These are phyloP conservation scores for Excoecaria agallocha DNA, from an alignment of 345 rosid species.

Conservation along the genomic window DNA sequence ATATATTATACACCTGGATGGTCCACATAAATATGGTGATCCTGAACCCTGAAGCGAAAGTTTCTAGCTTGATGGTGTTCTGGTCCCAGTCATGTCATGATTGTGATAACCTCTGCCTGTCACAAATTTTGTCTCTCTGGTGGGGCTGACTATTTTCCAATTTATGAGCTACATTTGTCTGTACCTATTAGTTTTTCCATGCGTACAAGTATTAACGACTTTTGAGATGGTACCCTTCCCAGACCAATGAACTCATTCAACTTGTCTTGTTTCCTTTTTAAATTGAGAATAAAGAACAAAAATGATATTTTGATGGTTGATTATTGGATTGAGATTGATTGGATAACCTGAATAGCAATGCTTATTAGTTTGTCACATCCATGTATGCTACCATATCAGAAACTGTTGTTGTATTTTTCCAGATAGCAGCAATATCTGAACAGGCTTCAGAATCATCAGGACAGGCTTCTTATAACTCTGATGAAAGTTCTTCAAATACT, in stretches of 20 bases:
- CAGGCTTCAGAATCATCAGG: slow-evolving; percentile 56
- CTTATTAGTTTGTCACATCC: not conserved
- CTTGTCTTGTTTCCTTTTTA: no score
- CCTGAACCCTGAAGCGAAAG: not conserved
- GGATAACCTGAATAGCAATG: not conserved
- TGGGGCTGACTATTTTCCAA: not conserved
- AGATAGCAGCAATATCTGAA: slow-evolving; percentile 91
- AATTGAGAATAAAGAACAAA: not conserved
- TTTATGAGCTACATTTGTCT: not conserved
- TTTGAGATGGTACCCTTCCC: not conserved
- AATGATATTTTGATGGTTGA: not conserved
- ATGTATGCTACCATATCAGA: not conserved
- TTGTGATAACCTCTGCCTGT: not conserved
- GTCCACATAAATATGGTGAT: not conserved
- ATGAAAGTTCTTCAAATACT: slow-evolving; percentile 30
- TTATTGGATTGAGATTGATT: not conserved
- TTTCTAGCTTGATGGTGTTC: not conserved
- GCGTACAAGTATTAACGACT: not conserved
- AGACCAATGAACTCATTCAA: not conserved
- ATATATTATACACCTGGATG: not conserved
- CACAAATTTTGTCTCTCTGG: not conserved
- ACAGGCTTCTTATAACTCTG: slow-evolving; percentile 33
- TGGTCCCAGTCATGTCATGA: slow-evolving; percentile 3
- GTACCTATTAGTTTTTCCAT: no score
- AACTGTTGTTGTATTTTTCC: slow-evolving; percentile 20